Base-by-base conservation (phyloP, 306 rosid genomes). In the Rosa persica region DNA sequence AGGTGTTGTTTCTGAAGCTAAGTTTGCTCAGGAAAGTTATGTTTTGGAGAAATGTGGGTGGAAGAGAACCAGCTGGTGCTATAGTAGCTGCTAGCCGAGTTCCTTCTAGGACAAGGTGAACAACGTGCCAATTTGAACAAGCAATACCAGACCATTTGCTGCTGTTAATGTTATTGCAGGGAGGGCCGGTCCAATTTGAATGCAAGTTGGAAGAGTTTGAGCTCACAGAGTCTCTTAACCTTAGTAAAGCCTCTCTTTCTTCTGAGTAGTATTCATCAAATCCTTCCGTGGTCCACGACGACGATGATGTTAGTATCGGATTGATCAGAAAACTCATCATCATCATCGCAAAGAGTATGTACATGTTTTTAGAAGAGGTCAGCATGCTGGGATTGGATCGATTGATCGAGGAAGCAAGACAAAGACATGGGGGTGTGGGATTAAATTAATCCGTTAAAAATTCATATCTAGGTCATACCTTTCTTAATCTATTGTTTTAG, bases 101-200 rank as follows among this genome's bases (percentile, higher is more conserved):
- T 22, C 86, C 92, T 77, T 88, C 82, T 58, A 91, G 83, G 8
- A 54, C 82, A 78, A 91, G 77, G 16, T 75, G 57, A 75, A 89
- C 84, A 73, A 89, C 93, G 78, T 88, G 96, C 81, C 90, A 75
- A 74, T 88, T 85, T 9, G 86, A 84, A 78, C 96, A 89, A 30
- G 65, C 75, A 52, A 91, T 82, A 13, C 96, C 96, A 27, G 67
- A n/a, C 96, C 96, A 89, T 78, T 66, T 85, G 78, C 89, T 88
- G 30, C 39, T 44, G 19, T 78, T 89, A 61, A 61, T 61, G 55
- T 65, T 51, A 79, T 80, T 70, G 72, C 96, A 91, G 52, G 96
- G 93, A 15, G 92, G 96, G 0, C 96, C 93, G 51, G 90, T 89
- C 96, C 96, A 91, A 72, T 88, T 91, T 58, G 80, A 62, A 68